phyloP scores from a whole-genome alignment of 2,329 filamentous ascomycete species.

The Bisporella sp. region DNA sequence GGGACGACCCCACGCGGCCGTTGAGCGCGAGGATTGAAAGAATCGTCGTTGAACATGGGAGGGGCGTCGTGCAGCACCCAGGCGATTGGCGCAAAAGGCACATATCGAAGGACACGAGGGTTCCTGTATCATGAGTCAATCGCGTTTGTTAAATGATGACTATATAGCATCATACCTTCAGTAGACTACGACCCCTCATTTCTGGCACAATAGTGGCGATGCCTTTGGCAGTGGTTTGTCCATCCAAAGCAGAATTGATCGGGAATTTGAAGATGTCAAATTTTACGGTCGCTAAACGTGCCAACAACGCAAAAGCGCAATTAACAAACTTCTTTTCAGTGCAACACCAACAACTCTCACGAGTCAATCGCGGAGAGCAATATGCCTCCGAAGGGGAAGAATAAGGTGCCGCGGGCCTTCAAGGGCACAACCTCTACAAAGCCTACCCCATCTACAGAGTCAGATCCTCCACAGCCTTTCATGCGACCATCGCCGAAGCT shows the following conservation, averaged over 20 bases:
- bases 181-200: constrained; percentile 25
- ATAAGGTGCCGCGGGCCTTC: constrained; percentile 20
- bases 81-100: constrained; percentile 27
- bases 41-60: constrained; percentile 26
- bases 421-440: constrained; percentile 12
- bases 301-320: too few relatives aligned
- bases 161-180: constrained; percentile 16
- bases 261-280: neutral
- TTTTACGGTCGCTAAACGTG: neutral
- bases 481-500: constrained; percentile 56
- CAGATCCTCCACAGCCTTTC: constrained; percentile 56
- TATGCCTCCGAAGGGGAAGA: constrained; percentile 26
- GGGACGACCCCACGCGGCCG: constrained; percentile 13
- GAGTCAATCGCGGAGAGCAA: neutral
- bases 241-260: neutral
- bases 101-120: constrained; percentile 22
- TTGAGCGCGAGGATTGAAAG: constrained; percentile 23
- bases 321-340: too few relatives aligned
- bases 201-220: constrained; percentile 12
- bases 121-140: constrained; percentile 17
- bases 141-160: neutral
- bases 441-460: constrained; percentile 5
- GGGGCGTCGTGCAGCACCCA: constrained; percentile 21
- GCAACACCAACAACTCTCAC: too few relatives aligned
- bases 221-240: neutral